phyloP scores from a whole-genome alignment of 768 basidiomycete species.

The Lentinula sp. region DNA sequence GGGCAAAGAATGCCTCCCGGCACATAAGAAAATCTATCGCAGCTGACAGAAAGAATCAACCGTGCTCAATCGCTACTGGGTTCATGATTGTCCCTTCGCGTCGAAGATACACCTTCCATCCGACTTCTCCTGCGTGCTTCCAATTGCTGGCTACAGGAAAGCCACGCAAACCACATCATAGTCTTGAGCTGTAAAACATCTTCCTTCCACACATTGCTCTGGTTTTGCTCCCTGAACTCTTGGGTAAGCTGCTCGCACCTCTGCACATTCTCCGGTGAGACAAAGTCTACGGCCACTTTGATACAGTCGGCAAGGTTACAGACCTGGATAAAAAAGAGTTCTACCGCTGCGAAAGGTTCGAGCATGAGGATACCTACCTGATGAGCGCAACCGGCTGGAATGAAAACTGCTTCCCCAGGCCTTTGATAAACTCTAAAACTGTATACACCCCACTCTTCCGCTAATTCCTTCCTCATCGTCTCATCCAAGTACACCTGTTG shows the following conservation, averaged over 20 bases:
- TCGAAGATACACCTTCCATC: neutral
- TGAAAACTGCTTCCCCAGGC: conserved; percentile 91
- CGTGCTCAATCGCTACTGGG: neutral
- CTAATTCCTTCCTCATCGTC: conserved; percentile 60
- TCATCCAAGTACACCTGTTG: conserved; percentile 85
- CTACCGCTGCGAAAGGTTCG: neutral
- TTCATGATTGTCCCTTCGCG: neutral
- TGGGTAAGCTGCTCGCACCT: conserved; percentile 81
- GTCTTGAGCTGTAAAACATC: conserved; percentile 87
- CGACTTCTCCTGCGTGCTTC: neutral
- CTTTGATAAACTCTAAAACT: conserved; percentile 85
- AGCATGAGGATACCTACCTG: conserved; percentile 47
- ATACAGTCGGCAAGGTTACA: conserved; percentile 92
- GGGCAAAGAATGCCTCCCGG: too few species aligned
- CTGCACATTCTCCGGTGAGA: conserved; percentile 86
- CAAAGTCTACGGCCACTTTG: conserved; percentile 94
- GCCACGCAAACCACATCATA: conserved; percentile 95
- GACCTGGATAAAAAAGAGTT: conserved; percentile 42
- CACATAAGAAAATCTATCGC: neutral
- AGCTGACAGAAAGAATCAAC: neutral
- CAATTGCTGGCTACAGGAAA: conserved; percentile 50
- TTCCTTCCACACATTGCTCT: conserved; percentile 86
- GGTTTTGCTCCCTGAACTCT: conserved; percentile 90
- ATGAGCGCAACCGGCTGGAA: conserved; percentile 91
- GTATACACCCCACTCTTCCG: conserved; percentile 59